phyloP scores from a whole-genome alignment of 345 rosid species.

The Lepidium sativum region DNA sequence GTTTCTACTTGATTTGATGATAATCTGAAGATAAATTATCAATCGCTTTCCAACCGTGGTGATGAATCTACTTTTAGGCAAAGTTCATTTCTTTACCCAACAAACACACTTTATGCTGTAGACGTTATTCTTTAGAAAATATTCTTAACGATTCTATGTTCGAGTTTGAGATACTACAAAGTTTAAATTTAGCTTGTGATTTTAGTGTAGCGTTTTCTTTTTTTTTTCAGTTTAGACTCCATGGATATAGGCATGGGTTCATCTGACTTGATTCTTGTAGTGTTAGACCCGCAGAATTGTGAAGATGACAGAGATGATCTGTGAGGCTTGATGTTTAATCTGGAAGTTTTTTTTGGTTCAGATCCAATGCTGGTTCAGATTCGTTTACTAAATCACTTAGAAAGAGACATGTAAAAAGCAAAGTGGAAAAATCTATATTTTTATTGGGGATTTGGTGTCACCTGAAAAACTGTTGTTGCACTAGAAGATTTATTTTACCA shows the following conservation, averaged over 20 bases:
- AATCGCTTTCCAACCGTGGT: neutral
- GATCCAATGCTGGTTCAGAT: neutral
- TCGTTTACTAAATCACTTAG: neutral
- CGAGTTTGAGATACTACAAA: too few relatives aligned
- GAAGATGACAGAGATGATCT: neutral
- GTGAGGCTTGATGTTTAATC: too few relatives aligned
- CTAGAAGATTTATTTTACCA: neutral
- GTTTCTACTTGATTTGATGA: neutral
- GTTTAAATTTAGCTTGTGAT: too few relatives aligned
- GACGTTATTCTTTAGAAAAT: too few relatives aligned
- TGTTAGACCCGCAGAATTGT: neutral
- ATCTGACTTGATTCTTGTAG: neutral
- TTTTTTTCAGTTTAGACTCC: neutral
- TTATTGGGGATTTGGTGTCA: too few relatives aligned
- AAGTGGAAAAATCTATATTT: neutral
- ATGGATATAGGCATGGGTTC: neutral
- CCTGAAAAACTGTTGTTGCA: too few relatives aligned
- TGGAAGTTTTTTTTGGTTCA: neutral
- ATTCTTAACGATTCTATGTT: too few relatives aligned
- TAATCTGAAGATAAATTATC: neutral
- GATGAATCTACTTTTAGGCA: neutral
- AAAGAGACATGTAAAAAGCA: neutral
- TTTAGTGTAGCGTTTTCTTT: neutral
- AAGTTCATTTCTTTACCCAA: neutral
- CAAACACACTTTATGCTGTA: neutral